Conservation (phyloP, 768 basidiomycete genomes). For the Naematelia aurantialba region DNA sequence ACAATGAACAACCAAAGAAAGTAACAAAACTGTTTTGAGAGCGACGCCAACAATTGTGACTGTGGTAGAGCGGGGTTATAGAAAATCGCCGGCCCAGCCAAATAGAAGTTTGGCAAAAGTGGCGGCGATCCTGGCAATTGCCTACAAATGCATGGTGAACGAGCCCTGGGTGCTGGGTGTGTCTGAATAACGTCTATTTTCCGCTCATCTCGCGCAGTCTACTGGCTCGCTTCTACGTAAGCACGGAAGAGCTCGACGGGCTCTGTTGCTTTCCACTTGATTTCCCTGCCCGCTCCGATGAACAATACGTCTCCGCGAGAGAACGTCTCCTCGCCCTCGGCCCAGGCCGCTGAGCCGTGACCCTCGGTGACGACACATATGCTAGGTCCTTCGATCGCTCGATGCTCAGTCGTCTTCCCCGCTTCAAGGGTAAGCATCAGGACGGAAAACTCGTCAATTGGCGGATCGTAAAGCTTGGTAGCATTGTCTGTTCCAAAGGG, state of each 20-base stretch:
- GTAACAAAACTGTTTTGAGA: not conserved
- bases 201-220: not conserved
- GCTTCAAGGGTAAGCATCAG: constrained; percentile 58
- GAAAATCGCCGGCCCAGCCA: not conserved
- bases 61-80: not conserved
- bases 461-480: constrained; percentile 76
- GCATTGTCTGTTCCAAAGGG: constrained; percentile 50
- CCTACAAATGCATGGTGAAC: not conserved
- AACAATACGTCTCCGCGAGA: constrained; percentile 75
- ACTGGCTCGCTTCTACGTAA: constrained; percentile 54
- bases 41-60: not conserved
- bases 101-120: not conserved
- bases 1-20: too few relatives aligned
- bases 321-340: constrained; percentile 39
- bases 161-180: too few relatives aligned
- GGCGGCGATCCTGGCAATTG: not conserved
- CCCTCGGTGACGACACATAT: constrained; percentile 74
- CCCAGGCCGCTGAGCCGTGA: constrained; percentile 54
- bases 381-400: constrained; percentile 73
- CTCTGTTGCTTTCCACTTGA: constrained; percentile 56
- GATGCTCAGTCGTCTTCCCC: constrained; percentile 59
- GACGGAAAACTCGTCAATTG: constrained; percentile 90
- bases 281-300: constrained; percentile 65
- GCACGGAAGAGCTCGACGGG: constrained; percentile 65
- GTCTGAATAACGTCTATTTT: too few relatives aligned